Evolutionary conservation across 1,284 basidiomycete genomes (phyloP).

Genomic region (Hymenochaete sp.): DNA sequence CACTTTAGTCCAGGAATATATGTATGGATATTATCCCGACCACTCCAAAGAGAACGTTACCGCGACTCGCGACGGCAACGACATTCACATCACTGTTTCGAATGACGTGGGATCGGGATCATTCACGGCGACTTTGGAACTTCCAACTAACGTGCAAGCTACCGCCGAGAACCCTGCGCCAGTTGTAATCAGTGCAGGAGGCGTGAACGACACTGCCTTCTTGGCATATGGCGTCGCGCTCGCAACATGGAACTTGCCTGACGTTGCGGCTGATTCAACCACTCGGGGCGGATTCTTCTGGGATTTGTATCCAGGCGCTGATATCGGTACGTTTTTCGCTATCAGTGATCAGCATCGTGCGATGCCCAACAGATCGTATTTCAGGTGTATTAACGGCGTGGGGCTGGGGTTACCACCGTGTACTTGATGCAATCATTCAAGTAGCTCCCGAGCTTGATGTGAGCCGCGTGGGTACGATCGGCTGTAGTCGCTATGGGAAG

Average conservation of each 20-base stretch:
- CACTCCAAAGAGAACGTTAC: constrained; percentile 19
- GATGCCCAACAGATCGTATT: constrained; percentile 1
- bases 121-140: constrained; percentile 18
- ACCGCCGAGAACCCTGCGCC: constrained; percentile 13
- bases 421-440: constrained; percentile 18
- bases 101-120: constrained; percentile 14
- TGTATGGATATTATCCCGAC: constrained; percentile 22
- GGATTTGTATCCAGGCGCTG: constrained; percentile 21
- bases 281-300: constrained; percentile 23
- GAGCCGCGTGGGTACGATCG: constrained; percentile 18
- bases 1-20: constrained; percentile 21
- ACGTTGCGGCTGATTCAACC: constrained; percentile 20
- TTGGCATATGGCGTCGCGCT: constrained; percentile 18
- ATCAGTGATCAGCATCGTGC: too few relatives aligned
- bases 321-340: constrained; percentile 12
- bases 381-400: constrained; percentile 21
- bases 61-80: constrained; percentile 17
- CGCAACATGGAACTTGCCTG: constrained; percentile 18
- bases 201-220: constrained; percentile 19
- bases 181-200: constrained; percentile 19
- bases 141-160: constrained; percentile 18
- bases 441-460: constrained; percentile 20
- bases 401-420: constrained; percentile 21
- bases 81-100: constrained; percentile 16
- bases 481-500: constrained; percentile 21